Percentiles rank a stretch among this genome's conserved stretches.
phyloP scores from a whole-genome alignment of 805 yeast genomes.

The Suhomyces prunicola region DNA sequence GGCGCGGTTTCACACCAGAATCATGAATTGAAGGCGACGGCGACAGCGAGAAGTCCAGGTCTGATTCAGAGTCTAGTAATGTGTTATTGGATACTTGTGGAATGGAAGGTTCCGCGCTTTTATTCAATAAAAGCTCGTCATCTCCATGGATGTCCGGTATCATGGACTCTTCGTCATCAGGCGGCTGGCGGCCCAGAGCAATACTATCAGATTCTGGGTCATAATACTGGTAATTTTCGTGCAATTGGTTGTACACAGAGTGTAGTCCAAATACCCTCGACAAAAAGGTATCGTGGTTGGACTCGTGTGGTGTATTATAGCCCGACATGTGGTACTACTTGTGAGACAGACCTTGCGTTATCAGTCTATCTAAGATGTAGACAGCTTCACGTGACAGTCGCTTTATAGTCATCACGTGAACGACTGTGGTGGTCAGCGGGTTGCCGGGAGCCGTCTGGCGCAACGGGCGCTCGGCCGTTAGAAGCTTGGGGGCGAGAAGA shows the following conservation, averaged over 20 bases:
- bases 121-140: neutral
- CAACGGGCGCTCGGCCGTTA: neutral
- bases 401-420: neutral
- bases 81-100: neutral
- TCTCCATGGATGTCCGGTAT: neutral
- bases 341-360: neutral
- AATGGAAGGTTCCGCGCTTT: neutral
- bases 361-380: neutral
- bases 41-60: conserved; percentile 31
- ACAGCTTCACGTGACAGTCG: neutral
- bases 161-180: conserved; percentile 6
- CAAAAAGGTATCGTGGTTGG: conserved; percentile 48
- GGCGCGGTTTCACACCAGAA: neutral
- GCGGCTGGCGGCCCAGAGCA: neutral
- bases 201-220: conserved; percentile 27
- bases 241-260: conserved; percentile 40
- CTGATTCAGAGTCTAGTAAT: conserved; percentile 33
- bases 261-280: conserved; percentile 61
- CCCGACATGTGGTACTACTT: neutral
- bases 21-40: conserved; percentile 10
- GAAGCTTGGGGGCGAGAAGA: neutral
- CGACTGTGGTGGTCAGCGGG: neutral
- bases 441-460: neutral
- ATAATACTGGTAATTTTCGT: conserved; percentile 38
- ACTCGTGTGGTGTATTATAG: conserved; percentile 1